Conservation (phyloP, 768 basidiomycete species). For the Termitomyces sp. region DNA sequence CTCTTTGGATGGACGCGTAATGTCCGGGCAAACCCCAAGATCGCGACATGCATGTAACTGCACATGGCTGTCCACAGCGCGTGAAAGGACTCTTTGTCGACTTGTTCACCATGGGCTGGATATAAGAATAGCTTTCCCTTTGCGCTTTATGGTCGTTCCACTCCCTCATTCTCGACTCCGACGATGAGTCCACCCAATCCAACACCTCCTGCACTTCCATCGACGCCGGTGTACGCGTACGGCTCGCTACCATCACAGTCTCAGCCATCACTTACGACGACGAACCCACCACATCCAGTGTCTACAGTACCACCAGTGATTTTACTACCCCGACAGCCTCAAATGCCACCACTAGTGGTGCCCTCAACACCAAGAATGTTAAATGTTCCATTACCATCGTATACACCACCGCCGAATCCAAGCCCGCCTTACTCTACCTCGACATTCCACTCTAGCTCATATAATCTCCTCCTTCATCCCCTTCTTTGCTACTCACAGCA, state of each 20-base stretch:
- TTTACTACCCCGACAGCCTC: background rate
- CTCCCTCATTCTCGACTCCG: background rate
- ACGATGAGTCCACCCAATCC: background rate
- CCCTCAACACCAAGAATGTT: background rate
- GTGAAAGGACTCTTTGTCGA: background rate
- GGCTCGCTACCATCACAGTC: background rate
- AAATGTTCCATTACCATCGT: constrained; percentile 1
- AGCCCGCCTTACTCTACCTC: background rate
- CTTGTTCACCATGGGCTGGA: background rate
- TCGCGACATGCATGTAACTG: constrained; percentile 5
- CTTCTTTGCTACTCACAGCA: constrained; percentile 38
- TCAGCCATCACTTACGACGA: background rate
- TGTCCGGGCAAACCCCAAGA: constrained; percentile 9
- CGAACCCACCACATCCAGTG: background rate
- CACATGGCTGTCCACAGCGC: constrained; percentile 14
- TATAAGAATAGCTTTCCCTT: constrained; percentile 4
- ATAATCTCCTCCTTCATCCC: constrained; percentile 24
- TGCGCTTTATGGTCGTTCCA: background rate
- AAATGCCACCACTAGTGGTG: background rate
- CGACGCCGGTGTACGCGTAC: background rate
- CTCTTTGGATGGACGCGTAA: constrained; percentile 5
- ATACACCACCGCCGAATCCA: constrained; percentile 5
- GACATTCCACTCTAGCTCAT: background rate
- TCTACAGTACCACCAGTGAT: background rate
- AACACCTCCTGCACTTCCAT: background rate